A percentile compares a stretch with the other conserved stretches of the same genome.
These are phyloP conservation scores for Pythium myriotylum DNA, from an alignment of 352 stramenopile species.

Conservation along the genomic window DNA sequence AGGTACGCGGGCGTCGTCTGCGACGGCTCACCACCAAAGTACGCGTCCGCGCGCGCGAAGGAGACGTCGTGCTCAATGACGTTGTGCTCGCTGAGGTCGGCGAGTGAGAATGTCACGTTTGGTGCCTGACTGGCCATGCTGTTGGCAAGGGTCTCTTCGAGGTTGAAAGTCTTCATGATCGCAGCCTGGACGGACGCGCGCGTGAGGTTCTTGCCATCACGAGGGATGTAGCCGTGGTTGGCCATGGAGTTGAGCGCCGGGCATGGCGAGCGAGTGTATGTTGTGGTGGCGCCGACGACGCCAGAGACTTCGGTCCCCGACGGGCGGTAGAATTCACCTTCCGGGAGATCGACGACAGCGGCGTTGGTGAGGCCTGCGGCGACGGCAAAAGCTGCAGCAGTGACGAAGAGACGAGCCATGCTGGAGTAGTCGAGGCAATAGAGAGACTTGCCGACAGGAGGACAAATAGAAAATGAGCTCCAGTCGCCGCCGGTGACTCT, in stretches of 20 bases:
- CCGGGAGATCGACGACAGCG: not conserved
- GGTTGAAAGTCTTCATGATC: constrained; percentile 49
- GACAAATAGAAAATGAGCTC: too few species aligned
- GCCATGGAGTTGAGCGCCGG: constrained; percentile 50
- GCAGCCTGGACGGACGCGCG: constrained; percentile 30
- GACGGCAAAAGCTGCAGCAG: not conserved
- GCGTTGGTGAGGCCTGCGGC: not conserved
- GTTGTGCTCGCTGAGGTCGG: constrained; percentile 42
- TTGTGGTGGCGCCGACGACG: constrained; percentile 25
- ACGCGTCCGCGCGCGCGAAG: constrained; percentile 36
- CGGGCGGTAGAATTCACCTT: constrained; percentile 40
- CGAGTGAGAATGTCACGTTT: constrained; percentile 34
- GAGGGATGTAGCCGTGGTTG: constrained; percentile 51
- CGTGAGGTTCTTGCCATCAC: constrained; percentile 50
- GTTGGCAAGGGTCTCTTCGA: constrained; percentile 38
- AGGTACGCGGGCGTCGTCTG: constrained; percentile 29
- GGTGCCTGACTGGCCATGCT: constrained; percentile 35
- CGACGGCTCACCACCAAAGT: constrained; percentile 40
- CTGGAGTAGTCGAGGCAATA: not conserved
- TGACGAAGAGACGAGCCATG: not conserved
- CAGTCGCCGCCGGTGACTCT: too few species aligned
- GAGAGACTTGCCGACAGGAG: too few species aligned
- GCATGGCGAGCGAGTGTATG: constrained; percentile 40
- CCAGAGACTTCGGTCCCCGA: constrained; percentile 30
- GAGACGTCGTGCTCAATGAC: constrained; percentile 42